These are phyloP conservation scores for Lepidium africanum DNA, from an alignment of 345 rosid species.

Conservation along the genomic window DNA sequence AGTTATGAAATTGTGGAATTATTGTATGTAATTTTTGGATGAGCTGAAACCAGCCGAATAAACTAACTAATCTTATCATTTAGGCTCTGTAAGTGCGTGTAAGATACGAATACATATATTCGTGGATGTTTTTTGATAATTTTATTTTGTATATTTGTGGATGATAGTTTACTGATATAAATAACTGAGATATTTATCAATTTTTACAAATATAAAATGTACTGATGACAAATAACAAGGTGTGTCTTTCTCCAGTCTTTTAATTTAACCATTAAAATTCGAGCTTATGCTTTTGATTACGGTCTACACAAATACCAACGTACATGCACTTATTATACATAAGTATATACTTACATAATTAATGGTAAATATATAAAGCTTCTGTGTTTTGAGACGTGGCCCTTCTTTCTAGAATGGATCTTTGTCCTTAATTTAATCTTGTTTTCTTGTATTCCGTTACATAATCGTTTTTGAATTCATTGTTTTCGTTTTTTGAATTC, in stretches of 20 bases:
- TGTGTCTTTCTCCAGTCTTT: conserved; percentile 27
- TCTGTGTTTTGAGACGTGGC: conserved; percentile 25
- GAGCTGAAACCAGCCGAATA: no score
- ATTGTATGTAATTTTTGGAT: no score
- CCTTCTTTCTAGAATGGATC: conserved; percentile 28
- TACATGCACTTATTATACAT: conserved; percentile 18
- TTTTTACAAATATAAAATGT: conserved; percentile 6
- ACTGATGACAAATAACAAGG: conserved; percentile 20
- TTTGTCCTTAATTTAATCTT: conserved; percentile 15
- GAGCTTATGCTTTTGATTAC: conserved; percentile 33
- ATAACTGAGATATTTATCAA: not conserved
- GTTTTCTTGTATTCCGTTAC: not conserved
- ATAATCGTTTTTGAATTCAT: not conserved
- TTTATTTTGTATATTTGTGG: not conserved
- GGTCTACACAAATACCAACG: conserved; percentile 22
- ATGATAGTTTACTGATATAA: not conserved
- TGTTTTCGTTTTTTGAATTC: not conserved
- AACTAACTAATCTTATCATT: no score
- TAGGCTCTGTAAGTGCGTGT: no score
- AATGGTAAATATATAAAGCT: conserved; percentile 17
- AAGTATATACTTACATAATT: not conserved
- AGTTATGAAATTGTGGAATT: no score
- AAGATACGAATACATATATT: not conserved
- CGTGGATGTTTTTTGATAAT: not conserved
- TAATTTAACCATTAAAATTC: conserved; percentile 19